A percentile compares a stretch with the other conserved stretches of the same genome.
These are phyloP conservation scores for Paramecium sonneborni DNA, from an alignment of 73 alveolate genomes.

Conservation along the genomic window DNA sequence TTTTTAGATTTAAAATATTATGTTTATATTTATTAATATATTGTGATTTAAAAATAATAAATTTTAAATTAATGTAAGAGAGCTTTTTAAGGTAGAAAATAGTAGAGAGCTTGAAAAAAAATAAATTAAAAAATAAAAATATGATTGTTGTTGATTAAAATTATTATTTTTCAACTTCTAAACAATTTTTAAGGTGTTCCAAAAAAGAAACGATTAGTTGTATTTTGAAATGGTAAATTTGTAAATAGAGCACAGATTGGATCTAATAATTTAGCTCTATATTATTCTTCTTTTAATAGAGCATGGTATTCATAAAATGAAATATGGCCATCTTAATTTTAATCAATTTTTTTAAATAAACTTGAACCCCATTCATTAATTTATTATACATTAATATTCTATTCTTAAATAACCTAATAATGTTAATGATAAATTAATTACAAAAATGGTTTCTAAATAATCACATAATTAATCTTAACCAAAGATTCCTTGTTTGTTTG, in stretches of 20 bases:
- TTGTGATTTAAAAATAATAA: too few species aligned
- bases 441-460: neutral
- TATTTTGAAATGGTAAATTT: neutral
- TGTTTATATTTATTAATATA: too few species aligned
- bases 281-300: neutral
- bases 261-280: neutral
- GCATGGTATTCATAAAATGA: constrained; percentile 42
- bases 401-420: neutral
- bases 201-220: neutral
- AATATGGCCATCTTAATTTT: constrained; percentile 34
- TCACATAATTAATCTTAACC: neutral
- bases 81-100: too few species aligned
- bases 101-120: too few species aligned
- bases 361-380: constrained; percentile 15
- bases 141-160: too few species aligned
- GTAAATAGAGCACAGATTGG: constrained; percentile 22
- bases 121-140: too few species aligned
- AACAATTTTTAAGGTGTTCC: neutral
- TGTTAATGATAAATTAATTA: neutral
- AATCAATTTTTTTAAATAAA: neutral
- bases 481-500: neutral
- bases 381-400: neutral
- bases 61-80: too few species aligned
- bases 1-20: too few species aligned
- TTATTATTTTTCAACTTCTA: constrained; percentile 8